Conservation (phyloP, 2,329 filamentous ascomycete species). For the Xylariaceae sp. region DNA sequence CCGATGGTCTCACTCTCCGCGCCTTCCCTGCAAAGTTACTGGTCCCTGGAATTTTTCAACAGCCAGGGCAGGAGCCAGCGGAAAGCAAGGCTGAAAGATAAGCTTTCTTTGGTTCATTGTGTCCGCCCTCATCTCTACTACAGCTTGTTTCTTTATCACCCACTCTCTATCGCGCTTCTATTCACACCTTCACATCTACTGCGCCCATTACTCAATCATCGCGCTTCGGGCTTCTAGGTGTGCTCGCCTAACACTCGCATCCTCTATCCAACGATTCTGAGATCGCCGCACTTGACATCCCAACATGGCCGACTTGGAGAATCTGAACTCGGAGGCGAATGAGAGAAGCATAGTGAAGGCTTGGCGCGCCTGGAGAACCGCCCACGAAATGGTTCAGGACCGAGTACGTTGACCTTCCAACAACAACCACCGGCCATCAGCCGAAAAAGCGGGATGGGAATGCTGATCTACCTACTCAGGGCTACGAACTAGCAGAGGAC, state of each 20-base stretch:
- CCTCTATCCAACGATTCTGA: neutral
- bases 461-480: constrained; percentile 50
- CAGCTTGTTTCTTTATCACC: neutral
- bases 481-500: constrained; percentile 86
- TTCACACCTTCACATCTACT: neutral
- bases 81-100: constrained; percentile 27
- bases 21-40: constrained; percentile 16
- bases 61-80: too few relatives aligned
- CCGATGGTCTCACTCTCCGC: neutral
- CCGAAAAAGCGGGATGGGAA: neutral
- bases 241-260: neutral
- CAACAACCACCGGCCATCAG: neutral
- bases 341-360: constrained; percentile 60
- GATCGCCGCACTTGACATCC: constrained; percentile 5
- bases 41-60: constrained; percentile 27
- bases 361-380: constrained; percentile 91
- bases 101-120: constrained; percentile 3
- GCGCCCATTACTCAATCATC: neutral
- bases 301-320: constrained; percentile 43
- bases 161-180: constrained; percentile 3
- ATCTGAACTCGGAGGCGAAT: constrained; percentile 38
- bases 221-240: neutral
- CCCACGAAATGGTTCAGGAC: constrained; percentile 92
- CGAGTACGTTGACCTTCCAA: constrained; percentile 56
- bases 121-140: neutral